Evolutionary conservation across 352 stramenopile species (phyloP).

Genomic region (Phytophthora sp.): DNA sequence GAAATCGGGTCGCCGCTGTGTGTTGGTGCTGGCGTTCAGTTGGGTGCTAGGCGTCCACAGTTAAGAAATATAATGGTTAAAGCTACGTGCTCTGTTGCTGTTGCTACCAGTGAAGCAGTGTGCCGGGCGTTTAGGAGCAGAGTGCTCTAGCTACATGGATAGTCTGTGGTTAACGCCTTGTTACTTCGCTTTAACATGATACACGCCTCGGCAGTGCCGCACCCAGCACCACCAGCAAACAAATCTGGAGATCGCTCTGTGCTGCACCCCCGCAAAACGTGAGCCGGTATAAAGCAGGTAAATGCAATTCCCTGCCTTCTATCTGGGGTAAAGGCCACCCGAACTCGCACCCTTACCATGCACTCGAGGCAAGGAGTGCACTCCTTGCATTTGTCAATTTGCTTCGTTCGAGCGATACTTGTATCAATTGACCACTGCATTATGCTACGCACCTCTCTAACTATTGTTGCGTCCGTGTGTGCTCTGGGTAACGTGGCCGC

Average conservation of each 20-base stretch:
- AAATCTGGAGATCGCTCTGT: conserved; percentile 1
- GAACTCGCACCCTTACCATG: too few relatives aligned
- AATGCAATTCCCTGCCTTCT: not conserved
- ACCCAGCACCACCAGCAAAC: conserved; percentile 19
- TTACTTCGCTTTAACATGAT: conserved; percentile 10
- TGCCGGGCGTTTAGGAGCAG: not conserved
- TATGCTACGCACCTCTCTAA: conserved; percentile 6
- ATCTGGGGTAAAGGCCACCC: too few relatives aligned
- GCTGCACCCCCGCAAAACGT: not conserved
- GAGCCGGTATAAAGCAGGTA: not conserved
- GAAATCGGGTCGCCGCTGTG: too few relatives aligned
- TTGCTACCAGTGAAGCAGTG: too few relatives aligned
- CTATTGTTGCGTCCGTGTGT: too few relatives aligned
- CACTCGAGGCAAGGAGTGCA: too few relatives aligned
- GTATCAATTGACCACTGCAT: not conserved
- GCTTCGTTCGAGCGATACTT: not conserved
- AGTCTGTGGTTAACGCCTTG: not conserved
- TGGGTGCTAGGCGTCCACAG: too few relatives aligned
- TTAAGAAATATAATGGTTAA: too few relatives aligned
- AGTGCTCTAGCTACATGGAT: conserved; percentile 3
- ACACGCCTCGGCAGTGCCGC: not conserved
- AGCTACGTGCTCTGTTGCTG: too few relatives aligned
- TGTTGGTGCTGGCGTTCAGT: not conserved
- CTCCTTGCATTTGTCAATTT: conserved; percentile 20
- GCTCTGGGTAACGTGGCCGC: too few relatives aligned